Evolutionary conservation across 2,329 filamentous ascomycete genomes (phyloP).

Genomic region (Colletotrichum sp.): DNA sequence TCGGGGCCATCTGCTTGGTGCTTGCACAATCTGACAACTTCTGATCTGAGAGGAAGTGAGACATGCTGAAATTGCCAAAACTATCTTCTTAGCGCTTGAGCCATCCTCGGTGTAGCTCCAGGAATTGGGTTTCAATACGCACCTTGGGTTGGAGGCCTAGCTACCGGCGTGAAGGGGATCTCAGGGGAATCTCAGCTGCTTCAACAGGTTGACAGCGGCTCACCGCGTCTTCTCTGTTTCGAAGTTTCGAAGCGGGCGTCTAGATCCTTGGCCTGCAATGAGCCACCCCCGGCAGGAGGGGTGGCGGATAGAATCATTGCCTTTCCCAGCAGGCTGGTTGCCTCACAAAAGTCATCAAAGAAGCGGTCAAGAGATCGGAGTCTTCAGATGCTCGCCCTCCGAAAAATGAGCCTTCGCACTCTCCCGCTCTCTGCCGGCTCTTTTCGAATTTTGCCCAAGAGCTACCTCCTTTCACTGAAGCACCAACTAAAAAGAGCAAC

Average conservation of each 20-base stretch:
- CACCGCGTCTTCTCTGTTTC: constrained; percentile 6
- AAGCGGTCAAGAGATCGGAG: constrained; percentile 3
- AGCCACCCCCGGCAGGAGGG: not conserved
- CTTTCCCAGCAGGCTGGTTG: not conserved
- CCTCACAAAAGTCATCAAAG: constrained; percentile 7
- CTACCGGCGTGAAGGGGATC: not conserved
- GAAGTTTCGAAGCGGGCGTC: not conserved
- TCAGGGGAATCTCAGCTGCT: not conserved
- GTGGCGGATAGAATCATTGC: not conserved
- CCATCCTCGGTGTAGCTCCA: not conserved
- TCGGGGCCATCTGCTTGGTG: not conserved
- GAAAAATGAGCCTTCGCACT: not conserved
- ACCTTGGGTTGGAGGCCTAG: not conserved
- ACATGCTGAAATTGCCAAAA: not conserved
- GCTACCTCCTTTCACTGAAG: not conserved
- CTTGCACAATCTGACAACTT: not conserved
- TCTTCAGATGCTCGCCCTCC: not conserved
- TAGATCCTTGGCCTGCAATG: not conserved
- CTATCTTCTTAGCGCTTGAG: not conserved
- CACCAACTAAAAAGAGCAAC: not conserved
- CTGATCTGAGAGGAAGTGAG: not conserved
- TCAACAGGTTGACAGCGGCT: constrained; percentile 10
- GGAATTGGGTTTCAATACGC: not conserved
- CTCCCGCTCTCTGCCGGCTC: not conserved
- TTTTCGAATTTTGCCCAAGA: not conserved